Evolutionary conservation across 371 early-diverging fungal species (phyloP).

Genomic region (Mortierella sp.): DNA sequence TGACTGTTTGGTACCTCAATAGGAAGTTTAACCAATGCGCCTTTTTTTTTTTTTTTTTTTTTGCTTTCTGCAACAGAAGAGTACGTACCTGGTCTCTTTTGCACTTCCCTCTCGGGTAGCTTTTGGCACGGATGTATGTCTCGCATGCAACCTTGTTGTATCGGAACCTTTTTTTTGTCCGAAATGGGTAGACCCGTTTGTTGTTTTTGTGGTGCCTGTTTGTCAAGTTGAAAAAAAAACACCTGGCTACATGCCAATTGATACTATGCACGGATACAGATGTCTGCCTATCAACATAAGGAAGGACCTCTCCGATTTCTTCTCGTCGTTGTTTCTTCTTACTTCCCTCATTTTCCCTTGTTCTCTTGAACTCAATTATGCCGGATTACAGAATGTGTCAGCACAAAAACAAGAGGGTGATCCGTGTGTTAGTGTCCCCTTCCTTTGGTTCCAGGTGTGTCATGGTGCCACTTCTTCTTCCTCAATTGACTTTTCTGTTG

Average conservation of each 20-base stretch:
- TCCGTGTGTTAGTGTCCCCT: not conserved
- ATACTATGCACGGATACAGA: not conserved
- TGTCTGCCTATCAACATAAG: not conserved
- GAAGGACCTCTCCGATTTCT: not conserved
- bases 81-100: not conserved
- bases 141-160: not conserved
- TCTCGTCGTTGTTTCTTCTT: not conserved
- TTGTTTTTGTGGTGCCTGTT: not conserved
- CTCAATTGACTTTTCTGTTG: not conserved
- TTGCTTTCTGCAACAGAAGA: not conserved
- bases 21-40: not conserved
- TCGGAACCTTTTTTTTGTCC: not conserved
- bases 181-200: not conserved
- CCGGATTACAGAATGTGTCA: not conserved
- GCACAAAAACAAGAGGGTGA: not conserved
- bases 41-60: not conserved
- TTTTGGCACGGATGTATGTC: not conserved
- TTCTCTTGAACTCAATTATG: not conserved
- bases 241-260: not conserved
- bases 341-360: no score
- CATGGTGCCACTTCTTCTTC: not conserved
- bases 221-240: not conserved
- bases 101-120: not conserved
- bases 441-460: not conserved
- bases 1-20: not conserved